Evolutionary conservation across 192 early-diverging fungal genomes (phyloP), one percentile per base, ranked within the genome.

Genomic region (Coemansia sp.): DNA sequence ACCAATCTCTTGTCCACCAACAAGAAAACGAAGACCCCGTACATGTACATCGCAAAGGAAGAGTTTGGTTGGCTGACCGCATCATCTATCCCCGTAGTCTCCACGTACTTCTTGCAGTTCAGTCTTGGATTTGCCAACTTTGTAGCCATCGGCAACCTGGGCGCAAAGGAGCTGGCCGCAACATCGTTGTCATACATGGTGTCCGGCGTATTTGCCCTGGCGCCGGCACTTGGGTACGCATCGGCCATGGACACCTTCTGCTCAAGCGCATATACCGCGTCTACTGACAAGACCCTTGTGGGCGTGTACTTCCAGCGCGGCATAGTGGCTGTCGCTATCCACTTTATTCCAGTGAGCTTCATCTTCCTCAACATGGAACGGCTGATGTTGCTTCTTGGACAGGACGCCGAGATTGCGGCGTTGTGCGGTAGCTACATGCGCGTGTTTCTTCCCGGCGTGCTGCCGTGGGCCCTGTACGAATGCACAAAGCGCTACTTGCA

Each of bases 401-500:
- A 97, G 83, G 85, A 93, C 43, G 77, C 83, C 4, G 85, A 89
- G 56, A 66, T 96, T 13, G 87, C 93, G 0, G 5, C 71, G 2
- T 73, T 73, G 42, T 72, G 72, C 46, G 91, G 86, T 2, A 35
- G 81, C 42, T 97, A 89, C 79, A 69, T 90, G 35, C 65, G 81
- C 13, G 86, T 84, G 29, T 79, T 88, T 6, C 63, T 95, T 32
- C 83, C 87, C 2, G 92, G 92, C n/a, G 84, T 90, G 52, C 87
- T 91, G 35, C 90, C 93, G 0, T 87, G 80, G 71, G 76, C 95
- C 59, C 81, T 91, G 34, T 89, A 88, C 84, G 93, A 94, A 61
- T 89, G 89, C 67, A 76, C 91, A 25, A 90, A 93, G 64, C 85
- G 91, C 61, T 96, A 84, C 66, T 75, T 96, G 46, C 90, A 95